These are phyloP conservation scores for Kregervanrija pseudodelftensis DNA, from an alignment of 805 yeast genomes.

Conservation along the genomic window DNA sequence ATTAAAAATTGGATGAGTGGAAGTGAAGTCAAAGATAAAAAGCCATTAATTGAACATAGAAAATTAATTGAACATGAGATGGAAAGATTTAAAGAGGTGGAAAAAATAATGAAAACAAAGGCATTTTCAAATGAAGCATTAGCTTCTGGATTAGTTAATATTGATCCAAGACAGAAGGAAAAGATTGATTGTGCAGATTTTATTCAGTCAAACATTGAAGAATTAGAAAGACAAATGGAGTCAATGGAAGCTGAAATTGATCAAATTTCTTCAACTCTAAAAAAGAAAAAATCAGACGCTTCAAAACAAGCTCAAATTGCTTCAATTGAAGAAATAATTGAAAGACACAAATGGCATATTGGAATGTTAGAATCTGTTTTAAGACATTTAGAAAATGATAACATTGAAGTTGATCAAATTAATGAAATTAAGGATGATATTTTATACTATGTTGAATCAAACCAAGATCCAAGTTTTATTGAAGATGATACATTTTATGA, in stretches of 20 bases:
- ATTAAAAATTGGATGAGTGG: slow-evolving; percentile 92
- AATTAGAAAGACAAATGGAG: slow-evolving; percentile 75
- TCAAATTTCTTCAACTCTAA: slow-evolving; percentile 40
- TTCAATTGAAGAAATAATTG: slow-evolving; percentile 55
- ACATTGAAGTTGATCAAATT: slow-evolving; percentile 68
- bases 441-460: slow-evolving; percentile 86
- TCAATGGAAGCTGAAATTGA: slow-evolving; percentile 67
- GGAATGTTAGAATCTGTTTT: slow-evolving; percentile 71
- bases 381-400: slow-evolving; percentile 72
- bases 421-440: slow-evolving; percentile 81
- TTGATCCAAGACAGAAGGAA: slow-evolving; percentile 77
- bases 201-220: slow-evolving; percentile 65
- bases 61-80: slow-evolving; percentile 66
- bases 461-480: slow-evolving; percentile 86
- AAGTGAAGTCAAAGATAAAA: slow-evolving; percentile 86
- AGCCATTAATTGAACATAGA: slow-evolving; percentile 70
- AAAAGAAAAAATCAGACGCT: slow-evolving; percentile 50
- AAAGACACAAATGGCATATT: slow-evolving; percentile 74
- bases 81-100: slow-evolving; percentile 95
- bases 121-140: slow-evolving; percentile 92
- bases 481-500: slow-evolving; percentile 94
- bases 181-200: slow-evolving; percentile 68
- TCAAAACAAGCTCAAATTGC: slow-evolving; percentile 51
- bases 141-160: slow-evolving; percentile 45
- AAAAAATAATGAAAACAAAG: slow-evolving; percentile 86